Evolutionary conservation across 2,329 filamentous ascomycete genomes (phyloP).

Genomic region (Fusarium denticulatum): DNA sequence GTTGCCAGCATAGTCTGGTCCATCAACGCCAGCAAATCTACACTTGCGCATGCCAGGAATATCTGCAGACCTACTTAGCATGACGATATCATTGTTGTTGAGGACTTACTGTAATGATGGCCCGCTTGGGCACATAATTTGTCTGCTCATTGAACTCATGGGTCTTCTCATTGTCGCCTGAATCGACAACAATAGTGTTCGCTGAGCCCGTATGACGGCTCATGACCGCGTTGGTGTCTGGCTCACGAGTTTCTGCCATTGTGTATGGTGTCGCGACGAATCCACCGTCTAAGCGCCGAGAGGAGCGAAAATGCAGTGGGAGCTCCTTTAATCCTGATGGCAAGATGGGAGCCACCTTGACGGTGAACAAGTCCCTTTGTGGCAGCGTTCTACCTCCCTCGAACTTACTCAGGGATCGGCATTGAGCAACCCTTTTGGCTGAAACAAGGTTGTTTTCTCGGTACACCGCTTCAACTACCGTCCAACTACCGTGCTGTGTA

Average conservation of each 20-base stretch:
- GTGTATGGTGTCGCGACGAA: neutral
- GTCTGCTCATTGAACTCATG: slow-evolving; percentile 64
- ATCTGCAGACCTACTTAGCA: slow-evolving; percentile 51
- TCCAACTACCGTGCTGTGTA: neutral
- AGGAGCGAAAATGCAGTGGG: neutral
- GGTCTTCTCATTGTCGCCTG: slow-evolving; percentile 28
- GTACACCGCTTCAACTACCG: slow-evolving; percentile 7
- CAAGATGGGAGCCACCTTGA: neutral
- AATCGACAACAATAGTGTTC: slow-evolving; percentile 9
- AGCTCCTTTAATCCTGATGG: neutral
- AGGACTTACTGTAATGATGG: slow-evolving; percentile 59
- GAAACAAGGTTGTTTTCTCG: neutral
- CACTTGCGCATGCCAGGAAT: slow-evolving; percentile 65
- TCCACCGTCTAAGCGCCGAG: neutral
- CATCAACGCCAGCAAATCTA: slow-evolving; percentile 65
- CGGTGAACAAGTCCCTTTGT: neutral
- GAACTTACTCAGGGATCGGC: slow-evolving; percentile 3
- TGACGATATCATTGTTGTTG: accelerated
- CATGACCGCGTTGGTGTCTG: neutral
- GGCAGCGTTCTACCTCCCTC: neutral
- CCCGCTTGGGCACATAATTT: slow-evolving; percentile 62
- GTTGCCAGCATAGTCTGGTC: slow-evolving; percentile 67
- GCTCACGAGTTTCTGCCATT: neutral
- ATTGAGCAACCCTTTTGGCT: slow-evolving; percentile 25
- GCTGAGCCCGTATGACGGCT: slow-evolving; percentile 8